Evolutionary conservation across 306 rosid genomes (phyloP).

Genomic region (Echinosophora koreensis): DNA sequence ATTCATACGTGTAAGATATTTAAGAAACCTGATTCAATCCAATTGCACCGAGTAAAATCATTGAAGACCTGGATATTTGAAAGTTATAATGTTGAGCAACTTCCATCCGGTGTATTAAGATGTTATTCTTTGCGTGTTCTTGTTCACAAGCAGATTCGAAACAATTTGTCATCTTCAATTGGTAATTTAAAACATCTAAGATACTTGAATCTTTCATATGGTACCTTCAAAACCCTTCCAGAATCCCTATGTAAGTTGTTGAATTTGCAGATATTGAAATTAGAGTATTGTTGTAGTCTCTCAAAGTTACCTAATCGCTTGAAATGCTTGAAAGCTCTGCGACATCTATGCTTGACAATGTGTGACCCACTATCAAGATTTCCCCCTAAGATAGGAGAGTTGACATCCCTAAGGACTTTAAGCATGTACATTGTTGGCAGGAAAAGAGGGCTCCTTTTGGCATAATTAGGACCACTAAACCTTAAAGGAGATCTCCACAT

Average conservation of each 20-base stretch:
- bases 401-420: slow-evolving; percentile 32
- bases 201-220: not conserved
- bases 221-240: not conserved
- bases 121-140: slow-evolving; percentile 32
- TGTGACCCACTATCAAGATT: not conserved
- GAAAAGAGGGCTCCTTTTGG: slow-evolving; percentile 24
- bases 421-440: not conserved
- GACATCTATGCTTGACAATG: not conserved
- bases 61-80: not conserved
- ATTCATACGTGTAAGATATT: too few species aligned
- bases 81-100: fast-evolving
- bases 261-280: slow-evolving; percentile 35
- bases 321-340: too few species aligned
- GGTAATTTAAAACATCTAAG: too few species aligned
- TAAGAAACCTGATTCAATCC: too few species aligned
- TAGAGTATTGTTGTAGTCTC: fast-evolving
- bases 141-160: fast-evolving
- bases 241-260: not conserved
- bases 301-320: not conserved
- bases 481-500: slow-evolving; percentile 41
- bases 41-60: too few species aligned
- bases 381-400: slow-evolving; percentile 10
- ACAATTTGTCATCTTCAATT: not conserved
- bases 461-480: slow-evolving; percentile 11
- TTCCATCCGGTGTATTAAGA: not conserved